phyloP scores from a whole-genome alignment of 2,329 filamentous ascomycete genomes.

The Stagonosporopsis vannaccii region DNA sequence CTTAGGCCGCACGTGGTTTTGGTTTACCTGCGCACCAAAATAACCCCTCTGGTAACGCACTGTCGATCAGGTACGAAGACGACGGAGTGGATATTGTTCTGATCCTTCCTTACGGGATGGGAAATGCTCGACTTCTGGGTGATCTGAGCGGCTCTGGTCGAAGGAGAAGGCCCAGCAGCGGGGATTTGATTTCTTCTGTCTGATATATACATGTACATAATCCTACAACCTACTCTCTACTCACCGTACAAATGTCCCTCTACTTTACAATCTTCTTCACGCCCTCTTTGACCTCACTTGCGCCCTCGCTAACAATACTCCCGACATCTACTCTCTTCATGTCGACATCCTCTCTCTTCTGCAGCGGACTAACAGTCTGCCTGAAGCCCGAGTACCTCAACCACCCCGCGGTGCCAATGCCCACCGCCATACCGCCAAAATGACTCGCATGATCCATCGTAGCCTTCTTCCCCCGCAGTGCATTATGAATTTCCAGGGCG shows the following conservation, averaged over 20 bases:
- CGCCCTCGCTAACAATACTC: slow-evolving; percentile 31
- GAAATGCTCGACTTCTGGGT: too few relatives aligned
- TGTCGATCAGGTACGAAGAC: too few relatives aligned
- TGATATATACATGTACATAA: slow-evolving; percentile 1
- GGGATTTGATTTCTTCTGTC: too few relatives aligned
- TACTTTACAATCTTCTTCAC: slow-evolving; percentile 37
- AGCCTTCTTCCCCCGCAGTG: slow-evolving; percentile 17
- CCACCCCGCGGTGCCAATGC: slow-evolving; percentile 35
- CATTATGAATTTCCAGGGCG: slow-evolving; percentile 30
- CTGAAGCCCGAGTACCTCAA: slow-evolving; percentile 35
- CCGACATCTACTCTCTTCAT: slow-evolving; percentile 35
- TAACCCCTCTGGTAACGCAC: too few relatives aligned
- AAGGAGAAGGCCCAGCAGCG: too few relatives aligned
- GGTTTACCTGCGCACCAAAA: too few relatives aligned
- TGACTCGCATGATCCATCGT: slow-evolving; percentile 48
- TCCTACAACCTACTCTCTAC: background rate
- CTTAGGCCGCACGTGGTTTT: too few relatives aligned
- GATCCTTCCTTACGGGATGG: too few relatives aligned
- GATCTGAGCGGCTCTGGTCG: too few relatives aligned
- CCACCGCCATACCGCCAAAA: slow-evolving; percentile 44
- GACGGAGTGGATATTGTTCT: too few relatives aligned
- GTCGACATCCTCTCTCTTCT: slow-evolving; percentile 8
- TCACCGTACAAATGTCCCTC: background rate
- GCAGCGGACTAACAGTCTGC: background rate
- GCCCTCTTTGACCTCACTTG: slow-evolving; percentile 47